phyloP scores from a whole-genome alignment of 73 alveolate genomes.

The Paramecium biaurelia region DNA sequence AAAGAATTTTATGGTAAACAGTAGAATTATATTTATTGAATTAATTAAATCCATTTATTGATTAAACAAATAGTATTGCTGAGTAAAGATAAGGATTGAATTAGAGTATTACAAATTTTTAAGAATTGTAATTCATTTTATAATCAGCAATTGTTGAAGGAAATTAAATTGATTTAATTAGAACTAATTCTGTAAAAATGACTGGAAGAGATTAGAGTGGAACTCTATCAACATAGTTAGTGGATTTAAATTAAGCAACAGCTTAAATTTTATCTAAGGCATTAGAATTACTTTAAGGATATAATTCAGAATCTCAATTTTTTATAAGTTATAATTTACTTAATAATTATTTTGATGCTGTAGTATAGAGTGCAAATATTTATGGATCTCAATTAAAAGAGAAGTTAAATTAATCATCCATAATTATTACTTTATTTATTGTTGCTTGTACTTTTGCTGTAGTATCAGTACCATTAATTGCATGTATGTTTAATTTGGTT shows the following conservation, averaged over 20 bases:
- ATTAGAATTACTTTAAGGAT: not conserved
- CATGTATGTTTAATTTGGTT: slow-evolving; percentile 24
- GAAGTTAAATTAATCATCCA: not conserved
- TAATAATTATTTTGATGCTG: not conserved
- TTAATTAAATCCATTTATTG: not conserved
- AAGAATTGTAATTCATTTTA: not conserved
- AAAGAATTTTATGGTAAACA: not conserved
- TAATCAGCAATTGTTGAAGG: not conserved
- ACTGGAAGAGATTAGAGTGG: not conserved
- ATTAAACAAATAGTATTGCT: not conserved
- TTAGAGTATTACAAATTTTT: not conserved
- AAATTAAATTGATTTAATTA: not conserved
- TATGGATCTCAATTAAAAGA: not conserved
- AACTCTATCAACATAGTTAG: not conserved
- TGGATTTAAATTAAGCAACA: slow-evolving; percentile 37
- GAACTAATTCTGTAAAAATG: slow-evolving; percentile 35
- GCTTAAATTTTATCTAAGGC: slow-evolving; percentile 17
- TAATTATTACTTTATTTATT: not conserved
- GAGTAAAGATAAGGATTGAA: not conserved
- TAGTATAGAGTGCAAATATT: not conserved
- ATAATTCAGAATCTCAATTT: not conserved
- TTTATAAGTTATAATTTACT: not conserved
- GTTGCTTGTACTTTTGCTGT: slow-evolving; percentile 31
- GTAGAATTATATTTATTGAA: not conserved
- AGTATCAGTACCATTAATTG: not conserved